These are phyloP conservation scores for Hylodesmum podocarpum DNA, from an alignment of 306 rosid species.

Conservation along the genomic window DNA sequence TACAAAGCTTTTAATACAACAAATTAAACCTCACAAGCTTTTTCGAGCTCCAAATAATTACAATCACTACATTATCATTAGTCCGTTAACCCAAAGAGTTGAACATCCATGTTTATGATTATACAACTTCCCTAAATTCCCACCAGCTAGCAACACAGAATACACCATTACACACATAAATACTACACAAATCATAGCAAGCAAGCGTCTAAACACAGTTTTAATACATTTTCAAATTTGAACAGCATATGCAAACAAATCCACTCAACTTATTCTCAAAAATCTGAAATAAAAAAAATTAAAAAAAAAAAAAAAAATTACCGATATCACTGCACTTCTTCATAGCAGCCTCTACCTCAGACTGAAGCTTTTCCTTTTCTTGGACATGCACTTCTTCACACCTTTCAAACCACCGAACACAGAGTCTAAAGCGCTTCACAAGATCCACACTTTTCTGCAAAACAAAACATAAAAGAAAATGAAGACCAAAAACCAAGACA, in stretches of 20 bases:
- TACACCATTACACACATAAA: neutral
- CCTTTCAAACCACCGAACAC: conserved; percentile 64
- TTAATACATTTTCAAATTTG: neutral
- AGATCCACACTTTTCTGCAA: conserved; percentile 61
- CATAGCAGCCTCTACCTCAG: conserved; percentile 57
- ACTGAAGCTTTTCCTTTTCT: conserved; percentile 62
- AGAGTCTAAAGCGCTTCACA: conserved; percentile 60
- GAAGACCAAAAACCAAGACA: neutral
- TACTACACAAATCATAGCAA: neutral
- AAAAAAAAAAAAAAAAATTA: conserved; percentile 13
- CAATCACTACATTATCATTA: neutral
- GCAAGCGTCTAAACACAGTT: neutral
- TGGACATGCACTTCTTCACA: conserved; percentile 48
- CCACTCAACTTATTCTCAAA: neutral
- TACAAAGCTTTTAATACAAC: neutral
- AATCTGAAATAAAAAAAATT: neutral
- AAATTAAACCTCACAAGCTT: neutral
- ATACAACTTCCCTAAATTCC: neutral
- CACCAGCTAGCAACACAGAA: neutral
- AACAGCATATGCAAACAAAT: too few species aligned
- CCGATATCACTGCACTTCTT: conserved; percentile 69
- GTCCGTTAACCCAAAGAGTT: too few species aligned
- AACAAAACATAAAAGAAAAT: neutral
- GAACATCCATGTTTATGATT: neutral
- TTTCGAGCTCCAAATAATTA: neutral